Percentiles rank a stretch among this genome's conserved stretches.
Conservation (phyloP, 257 asterid species). For the Dorcoceras hygrometricum region DNA sequence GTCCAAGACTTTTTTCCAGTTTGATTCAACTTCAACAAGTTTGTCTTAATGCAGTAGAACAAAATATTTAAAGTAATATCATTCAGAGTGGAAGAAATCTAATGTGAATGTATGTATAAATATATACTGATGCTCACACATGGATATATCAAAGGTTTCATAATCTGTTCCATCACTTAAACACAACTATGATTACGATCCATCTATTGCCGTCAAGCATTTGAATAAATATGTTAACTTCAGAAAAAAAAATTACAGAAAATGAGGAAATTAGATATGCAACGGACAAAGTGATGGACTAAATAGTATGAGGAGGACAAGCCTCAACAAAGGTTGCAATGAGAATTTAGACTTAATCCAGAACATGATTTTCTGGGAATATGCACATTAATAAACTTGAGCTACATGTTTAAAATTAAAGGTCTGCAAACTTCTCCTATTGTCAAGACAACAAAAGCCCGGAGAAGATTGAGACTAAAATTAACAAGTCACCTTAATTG, state of each 20-base stretch:
- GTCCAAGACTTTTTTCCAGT: background rate
- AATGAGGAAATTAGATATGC: background rate
- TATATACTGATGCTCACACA: background rate
- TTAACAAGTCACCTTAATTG: slow-evolving; percentile 61
- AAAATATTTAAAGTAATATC: background rate
- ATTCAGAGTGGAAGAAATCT: background rate
- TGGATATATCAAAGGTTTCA: background rate
- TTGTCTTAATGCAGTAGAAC: background rate
- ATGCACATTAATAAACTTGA: background rate
- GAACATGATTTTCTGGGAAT: background rate
- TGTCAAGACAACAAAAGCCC: background rate
- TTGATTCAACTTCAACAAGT: slow-evolving; percentile 14
- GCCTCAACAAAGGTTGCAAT: no score
- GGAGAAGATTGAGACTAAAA: slow-evolving; percentile 17
- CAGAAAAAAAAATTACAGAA: no score
- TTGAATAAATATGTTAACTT: background rate
- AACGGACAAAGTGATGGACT: no score
- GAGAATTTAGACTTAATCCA: no score
- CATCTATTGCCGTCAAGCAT: background rate
- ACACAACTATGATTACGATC: background rate
- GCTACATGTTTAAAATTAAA: background rate
- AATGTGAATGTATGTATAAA: background rate
- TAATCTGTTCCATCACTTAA: slow-evolving; percentile 9
- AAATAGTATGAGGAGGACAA: no score
- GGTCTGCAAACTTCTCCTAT: slow-evolving; percentile 7